Evolutionary conservation across 164 flowering plant species (phyloP).

Genomic region (Tetracentron sinense): DNA sequence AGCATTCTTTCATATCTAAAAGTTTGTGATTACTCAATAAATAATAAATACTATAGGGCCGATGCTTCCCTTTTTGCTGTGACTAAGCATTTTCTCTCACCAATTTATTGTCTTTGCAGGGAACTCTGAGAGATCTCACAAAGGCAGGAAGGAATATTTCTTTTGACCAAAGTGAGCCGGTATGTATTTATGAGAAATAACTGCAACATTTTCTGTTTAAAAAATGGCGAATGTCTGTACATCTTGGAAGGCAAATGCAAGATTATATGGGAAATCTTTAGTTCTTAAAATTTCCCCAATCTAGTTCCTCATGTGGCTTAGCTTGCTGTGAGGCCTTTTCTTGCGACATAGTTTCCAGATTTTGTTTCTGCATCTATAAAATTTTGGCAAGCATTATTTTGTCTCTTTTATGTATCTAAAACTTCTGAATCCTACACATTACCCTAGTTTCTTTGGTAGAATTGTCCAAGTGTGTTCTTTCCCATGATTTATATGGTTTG

Average conservation of each 20-base stretch:
- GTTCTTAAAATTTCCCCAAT: not conserved
- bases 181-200: conserved; percentile 17
- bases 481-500: not conserved
- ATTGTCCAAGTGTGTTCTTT: not conserved
- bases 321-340: not conserved
- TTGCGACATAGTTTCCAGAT: not conserved
- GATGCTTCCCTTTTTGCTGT: too few relatives aligned
- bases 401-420: too few relatives aligned
- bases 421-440: too few relatives aligned
- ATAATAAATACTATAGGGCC: too few relatives aligned
- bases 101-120: conserved; percentile 30
- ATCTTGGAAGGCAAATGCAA: not conserved
- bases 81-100: not conserved
- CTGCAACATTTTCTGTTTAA: not conserved
- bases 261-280: not conserved
- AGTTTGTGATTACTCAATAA: too few relatives aligned
- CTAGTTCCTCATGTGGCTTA: not conserved
- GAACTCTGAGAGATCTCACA: conserved; percentile 53
- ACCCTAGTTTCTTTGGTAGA: too few relatives aligned
- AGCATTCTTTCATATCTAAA: too few relatives aligned
- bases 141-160: conserved; percentile 43
- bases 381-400: not conserved
- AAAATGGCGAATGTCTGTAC: not conserved
- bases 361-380: not conserved
- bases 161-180: conserved; percentile 37